These are phyloP conservation scores for Fonsecaea multimorphosa DNA, from an alignment of 2,329 filamentous ascomycete genomes.

Conservation along the genomic window DNA sequence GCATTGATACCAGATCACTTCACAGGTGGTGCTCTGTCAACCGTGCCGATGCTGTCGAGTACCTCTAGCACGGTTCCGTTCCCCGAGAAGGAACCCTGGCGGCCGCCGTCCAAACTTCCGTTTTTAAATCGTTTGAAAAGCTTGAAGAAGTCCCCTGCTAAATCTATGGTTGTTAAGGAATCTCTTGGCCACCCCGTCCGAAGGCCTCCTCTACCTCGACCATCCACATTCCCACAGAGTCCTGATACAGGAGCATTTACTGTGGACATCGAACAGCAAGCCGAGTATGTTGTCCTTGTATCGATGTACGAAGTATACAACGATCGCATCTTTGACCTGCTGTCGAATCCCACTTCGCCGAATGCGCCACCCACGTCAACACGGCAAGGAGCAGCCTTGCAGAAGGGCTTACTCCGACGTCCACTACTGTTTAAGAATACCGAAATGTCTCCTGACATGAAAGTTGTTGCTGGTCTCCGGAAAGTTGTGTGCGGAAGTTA, in stretches of 20 bases:
- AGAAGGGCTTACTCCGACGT: slow-evolving; percentile 74
- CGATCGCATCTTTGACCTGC: slow-evolving; percentile 92
- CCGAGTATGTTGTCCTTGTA: slow-evolving; percentile 85
- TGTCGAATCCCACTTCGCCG: slow-evolving; percentile 63
- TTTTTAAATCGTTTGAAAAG: slow-evolving; percentile 40
- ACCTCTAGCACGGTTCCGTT: slow-evolving; percentile 13
- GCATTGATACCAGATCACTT: slow-evolving; percentile 22
- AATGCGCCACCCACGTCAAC: slow-evolving; percentile 48
- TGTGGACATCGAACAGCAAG: slow-evolving; percentile 69
- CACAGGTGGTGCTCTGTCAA: slow-evolving; percentile 8
- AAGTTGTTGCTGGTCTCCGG: slow-evolving; percentile 87
- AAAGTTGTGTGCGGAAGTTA: slow-evolving; percentile 87
- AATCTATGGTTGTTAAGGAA: slow-evolving; percentile 57
- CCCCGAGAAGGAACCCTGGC: slow-evolving; percentile 32
- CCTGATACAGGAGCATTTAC: slow-evolving; percentile 76
- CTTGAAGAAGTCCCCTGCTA: slow-evolving; percentile 41
- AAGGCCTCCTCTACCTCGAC: slow-evolving; percentile 68
- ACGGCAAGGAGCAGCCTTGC: slow-evolving; percentile 54
- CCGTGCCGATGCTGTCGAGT: slow-evolving; percentile 15
- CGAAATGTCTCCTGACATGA: slow-evolving; percentile 85
- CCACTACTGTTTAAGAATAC: slow-evolving; percentile 91
- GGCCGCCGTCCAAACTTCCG: slow-evolving; percentile 43
- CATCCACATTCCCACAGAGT: slow-evolving; percentile 72
- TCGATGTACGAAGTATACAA: slow-evolving; percentile 99
- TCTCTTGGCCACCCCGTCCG: slow-evolving; percentile 59